Base-by-base conservation (phyloP, 2,329 filamentous ascomycete species). In the Cordyceps fumosorosea region DNA sequence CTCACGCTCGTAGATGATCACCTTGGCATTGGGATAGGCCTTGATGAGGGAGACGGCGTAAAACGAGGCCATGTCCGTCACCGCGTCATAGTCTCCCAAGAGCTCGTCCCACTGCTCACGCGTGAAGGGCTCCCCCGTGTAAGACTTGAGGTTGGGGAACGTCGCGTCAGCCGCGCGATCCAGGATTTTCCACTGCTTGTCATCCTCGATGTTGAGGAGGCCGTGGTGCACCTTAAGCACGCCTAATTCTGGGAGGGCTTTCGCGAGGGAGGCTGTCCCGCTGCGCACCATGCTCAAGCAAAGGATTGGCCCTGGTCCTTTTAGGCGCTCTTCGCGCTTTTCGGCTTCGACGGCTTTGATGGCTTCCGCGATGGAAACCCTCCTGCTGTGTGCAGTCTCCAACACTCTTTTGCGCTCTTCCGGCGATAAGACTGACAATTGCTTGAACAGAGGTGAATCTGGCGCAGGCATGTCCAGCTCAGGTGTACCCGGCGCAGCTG, bases 21-120 rank as follows among this genome's bases (percentile, higher is more conserved):
- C 66, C 26, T 71, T 71, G 1, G 71, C 70, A 0, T 72, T 67
- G 0, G 71, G 71, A 8, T 73, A 74, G 0, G 68, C 68, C 3
- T 58, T 60, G 18, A 72, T 67, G 0, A 74, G 56, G n/a, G 67
- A 65, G 16, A 66, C 58, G 0, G 69, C 66, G 7, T 66, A 71
- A 22, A 67, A 63, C 14, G 65, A 64, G 0, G 66, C 66, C 6
- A 72, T 18, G 45, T 74, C 71, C 0, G 71, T 71, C 0, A 69
- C 60, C 1, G 68, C 69, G 26, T 72, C 68, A 57, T 66, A 70
- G 1, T 63, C 37, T 1, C 26, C 2, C 22, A 70, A 69, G 0
- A 72, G 55, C 2, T 65, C 58, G 2, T 72, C 67, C 69, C 70
- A 72, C 22, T 69, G 62, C 0, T 47, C 58, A 0, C 66, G 60